Base-by-base conservation (phyloP, 805 yeast species). In the Yarrowia porcina region DNA sequence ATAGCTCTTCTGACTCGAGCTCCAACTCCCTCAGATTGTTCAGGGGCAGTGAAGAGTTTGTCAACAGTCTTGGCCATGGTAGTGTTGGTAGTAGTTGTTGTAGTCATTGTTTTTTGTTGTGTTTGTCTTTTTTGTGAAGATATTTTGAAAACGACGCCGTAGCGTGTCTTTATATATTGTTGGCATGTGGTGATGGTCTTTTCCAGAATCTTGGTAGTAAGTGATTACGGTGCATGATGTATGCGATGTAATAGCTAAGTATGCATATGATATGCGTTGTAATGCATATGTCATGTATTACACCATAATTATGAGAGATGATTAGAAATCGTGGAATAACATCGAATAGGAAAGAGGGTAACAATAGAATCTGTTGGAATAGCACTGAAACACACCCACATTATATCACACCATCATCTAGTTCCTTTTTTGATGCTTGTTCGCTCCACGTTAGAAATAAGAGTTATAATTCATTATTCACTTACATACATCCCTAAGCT, bases 1-100 rank as follows among this genome's bases (percentile, higher is more conserved):
- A 89, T 85, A 9, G 93, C 84, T 70, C 96, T 79, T 73, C 94
- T 80, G 21, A 89, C 96, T 28, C 80, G 76, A 39, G 96, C 96
- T 12, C 96, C 96, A 35, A 81, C 92, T 67, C 96, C 50, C 5
- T 44, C 50, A 27, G 50, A 44, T 12, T 44, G 33, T 27, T 44
- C 50, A n/a, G 50, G 50, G 6, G 50, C 50, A 11, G 50, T 44
- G 33, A 44, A 44, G 23, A 44, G 6, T 23, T 27, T 10, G 23
- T 44, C 50, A 23, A 44, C 12, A 12, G 50, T 27, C 23, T 44
- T 44, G 20, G 47, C 47, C 20, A 25, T 42, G 20, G 47, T 44
- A 6, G 50, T 27, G 35, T 7, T 27, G 2, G 27, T 39, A 4
- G 50, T 44, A 17, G 33, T 44, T 15, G 33, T 44, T 10, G 35